Percentiles rank a stretch among this genome's conserved stretches.
Conservation (phyloP, 2,329 filamentous ascomycete species). For the Fusarium cicatricum region DNA sequence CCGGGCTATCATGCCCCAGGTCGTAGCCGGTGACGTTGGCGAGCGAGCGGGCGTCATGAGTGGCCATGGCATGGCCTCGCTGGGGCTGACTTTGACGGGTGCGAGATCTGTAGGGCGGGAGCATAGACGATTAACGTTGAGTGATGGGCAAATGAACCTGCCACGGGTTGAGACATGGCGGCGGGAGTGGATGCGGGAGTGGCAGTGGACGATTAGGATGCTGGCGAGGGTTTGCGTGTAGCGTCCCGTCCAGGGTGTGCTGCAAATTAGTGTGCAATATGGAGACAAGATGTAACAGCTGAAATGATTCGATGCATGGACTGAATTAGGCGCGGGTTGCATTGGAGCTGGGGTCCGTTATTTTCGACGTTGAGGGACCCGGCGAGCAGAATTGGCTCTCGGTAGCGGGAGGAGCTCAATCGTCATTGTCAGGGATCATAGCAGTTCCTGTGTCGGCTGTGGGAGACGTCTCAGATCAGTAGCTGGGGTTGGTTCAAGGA, state of each 20-base stretch:
- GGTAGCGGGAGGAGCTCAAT: slow-evolving; percentile 31
- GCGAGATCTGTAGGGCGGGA: slow-evolving; percentile 13
- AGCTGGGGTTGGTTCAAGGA: slow-evolving; percentile 14
- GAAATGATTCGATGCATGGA: neutral
- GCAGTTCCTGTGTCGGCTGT: neutral
- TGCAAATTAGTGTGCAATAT: no score
- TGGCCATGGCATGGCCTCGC: slow-evolving; percentile 33
- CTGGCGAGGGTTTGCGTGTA: neutral
- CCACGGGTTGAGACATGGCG: slow-evolving; percentile 28
- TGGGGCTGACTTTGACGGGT: slow-evolving; percentile 36
- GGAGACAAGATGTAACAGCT: no score
- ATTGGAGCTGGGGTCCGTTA: neutral
- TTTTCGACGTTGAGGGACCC: neutral
- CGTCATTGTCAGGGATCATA: slow-evolving; percentile 3
- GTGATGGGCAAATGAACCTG: slow-evolving; percentile 16
- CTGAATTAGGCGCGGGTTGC: no score
- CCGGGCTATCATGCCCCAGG: no score
- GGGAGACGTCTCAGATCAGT: neutral
- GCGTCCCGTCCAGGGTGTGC: neutral
- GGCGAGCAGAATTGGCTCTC: slow-evolving; percentile 17
- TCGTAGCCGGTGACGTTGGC: slow-evolving; percentile 13
- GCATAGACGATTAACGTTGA: slow-evolving; percentile 8
- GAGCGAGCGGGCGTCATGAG: slow-evolving; percentile 19
- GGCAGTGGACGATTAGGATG: slow-evolving; percentile 16
- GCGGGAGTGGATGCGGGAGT: slow-evolving; percentile 33